Evolutionary conservation across 2,329 filamentous ascomycete species (phyloP), one percentile per base, ranked within the genome.

Genomic region (Colletotrichum graminicola): DNA sequence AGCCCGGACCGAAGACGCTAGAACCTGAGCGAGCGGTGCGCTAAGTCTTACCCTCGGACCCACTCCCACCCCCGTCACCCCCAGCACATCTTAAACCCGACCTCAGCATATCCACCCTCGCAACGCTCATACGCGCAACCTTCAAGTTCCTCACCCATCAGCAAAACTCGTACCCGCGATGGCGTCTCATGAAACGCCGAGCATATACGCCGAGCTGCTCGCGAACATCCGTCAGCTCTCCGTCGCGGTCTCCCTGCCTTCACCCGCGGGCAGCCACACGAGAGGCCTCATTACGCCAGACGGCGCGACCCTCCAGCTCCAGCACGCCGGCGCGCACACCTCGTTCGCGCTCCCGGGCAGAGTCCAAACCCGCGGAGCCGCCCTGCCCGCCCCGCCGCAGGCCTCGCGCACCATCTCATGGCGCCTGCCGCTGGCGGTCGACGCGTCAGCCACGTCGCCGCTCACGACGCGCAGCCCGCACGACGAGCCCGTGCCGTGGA

Each of bases 141-240:
- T 47, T 26, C 45, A n/a, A 36, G n/a, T 41, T 49, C 41, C 39
- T 16, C 21, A 23, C 51, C 23, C 41, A 12, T 2, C 66, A 57
- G 26, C n/a, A 34, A 43, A 34, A 32, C 10, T 60, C 14, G 10
- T 23, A 29, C 36, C 41, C 52, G 41, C 60, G 11, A 72, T 72
- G 69, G 16, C 60, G n/a, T 60, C 69, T 10, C 63, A 43, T 12
- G n/a, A 62, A 49, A 32, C 16, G 51, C 69, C 54, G 14, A 60
- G 79, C 2, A 83, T 92, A 29, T 92, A 92, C 76, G 90, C 90
- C 6, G 91, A 93, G 80, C 84, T 92, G 1, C 84, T 92, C 3
- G 82, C 86, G 36, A 91, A 92, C 71, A 90, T 93, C 74, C 84
- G 87, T 52, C 89, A 91, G 77, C 83, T 92, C 49, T 91, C 90